Evolutionary conservation across 202 grass and related monocot genomes (phyloP), one percentile per base, ranked within the genome.

Genomic region (Eragrostis tef): DNA sequence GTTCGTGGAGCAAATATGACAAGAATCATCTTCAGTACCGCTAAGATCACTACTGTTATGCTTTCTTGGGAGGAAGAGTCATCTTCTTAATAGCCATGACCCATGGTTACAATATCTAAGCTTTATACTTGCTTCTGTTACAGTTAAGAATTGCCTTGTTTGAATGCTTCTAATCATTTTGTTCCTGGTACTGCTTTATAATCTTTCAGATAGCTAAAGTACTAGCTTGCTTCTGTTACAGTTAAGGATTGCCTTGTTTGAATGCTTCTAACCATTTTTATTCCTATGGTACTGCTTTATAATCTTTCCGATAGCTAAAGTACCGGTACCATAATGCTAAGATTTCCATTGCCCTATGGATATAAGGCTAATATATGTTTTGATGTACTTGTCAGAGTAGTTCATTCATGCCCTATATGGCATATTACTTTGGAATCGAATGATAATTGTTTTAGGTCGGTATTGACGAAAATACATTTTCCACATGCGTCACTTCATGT

Each of bases 1-100:
- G 85, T 77, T 87, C 89, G 60, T 91, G 89, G 92, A 57, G 86
- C 54, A 36, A 81, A 73, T 84, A 82, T 78, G 89, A 87, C 58
- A 91, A 70, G 74, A 91, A 52, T 82, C 89, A 36, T 56, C 53
- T 87, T 75, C 84, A 79, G 68, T 90, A 86, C 57, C 92, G 78
- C 71, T 94, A 71, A 94, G 70, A 77, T 73, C 17, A 11, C 26
- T 72, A 75, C 64, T 52, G 46, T 62, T 73, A 75, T 21, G 41
- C 17, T 46, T 46, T 47, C 20, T 19, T 42, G 68, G 74, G 71
- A 74, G 67, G 79, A 79, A 76, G 79, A 81, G 46, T 60, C 42
- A 49, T 58, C 65, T 70, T 79, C 70, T 86, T 56, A 57, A 80
- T 79, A n/a, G 67, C 62, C 75, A 72, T 86, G 82, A 70, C 71